A percentile compares a stretch with the other conserved stretches of the same genome.
Evolutionary conservation across 73 alveolate species (phyloP).

Genomic region (Paramecium caudatum): DNA sequence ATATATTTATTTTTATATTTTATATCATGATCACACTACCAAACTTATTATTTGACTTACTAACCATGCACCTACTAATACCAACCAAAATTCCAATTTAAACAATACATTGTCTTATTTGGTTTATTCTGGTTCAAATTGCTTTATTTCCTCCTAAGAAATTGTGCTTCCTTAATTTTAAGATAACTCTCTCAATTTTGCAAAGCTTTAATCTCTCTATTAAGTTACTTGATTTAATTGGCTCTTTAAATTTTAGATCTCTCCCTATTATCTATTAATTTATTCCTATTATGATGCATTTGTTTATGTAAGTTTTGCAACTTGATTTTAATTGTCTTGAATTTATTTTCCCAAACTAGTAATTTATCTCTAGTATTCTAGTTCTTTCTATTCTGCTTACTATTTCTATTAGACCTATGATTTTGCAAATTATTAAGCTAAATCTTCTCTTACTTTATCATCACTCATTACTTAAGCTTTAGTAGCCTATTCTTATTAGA

Average conservation of each 20-base stretch:
- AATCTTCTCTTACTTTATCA: background rate
- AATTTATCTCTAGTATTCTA: background rate
- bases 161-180: background rate
- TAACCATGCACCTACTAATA: constrained; percentile 30
- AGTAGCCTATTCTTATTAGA: background rate
- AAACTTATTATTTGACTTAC: background rate
- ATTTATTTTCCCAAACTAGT: background rate
- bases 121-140: background rate
- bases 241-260: background rate
- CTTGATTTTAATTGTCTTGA: background rate
- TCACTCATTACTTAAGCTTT: background rate
- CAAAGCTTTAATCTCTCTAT: background rate
- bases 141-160: background rate
- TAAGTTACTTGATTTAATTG: background rate
- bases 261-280: background rate
- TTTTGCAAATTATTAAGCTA: background rate
- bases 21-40: constrained; percentile 1
- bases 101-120: background rate
- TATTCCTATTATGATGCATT: background rate
- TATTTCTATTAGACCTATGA: background rate
- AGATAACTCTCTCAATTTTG: background rate
- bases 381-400: background rate
- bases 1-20: background rate
- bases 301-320: background rate
- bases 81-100: constrained; percentile 36